A percentile compares a stretch with the other conserved stretches of the same genome.
Evolutionary conservation across 371 early-diverging fungal species (phyloP).

Genomic region (Syncephalastrum monosporum): DNA sequence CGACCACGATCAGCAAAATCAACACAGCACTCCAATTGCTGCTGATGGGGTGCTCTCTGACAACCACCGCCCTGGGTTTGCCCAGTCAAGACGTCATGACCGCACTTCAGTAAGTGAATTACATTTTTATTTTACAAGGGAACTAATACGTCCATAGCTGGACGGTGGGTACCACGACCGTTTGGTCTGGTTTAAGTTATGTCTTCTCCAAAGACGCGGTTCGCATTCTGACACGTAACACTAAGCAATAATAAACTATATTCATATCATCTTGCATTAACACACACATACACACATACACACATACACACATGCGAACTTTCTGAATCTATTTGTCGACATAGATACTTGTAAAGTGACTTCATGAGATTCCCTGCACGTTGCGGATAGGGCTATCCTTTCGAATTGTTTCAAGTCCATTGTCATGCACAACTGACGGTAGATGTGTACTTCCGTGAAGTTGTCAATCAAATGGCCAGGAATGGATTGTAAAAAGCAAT

Average conservation of each 20-base stretch:
- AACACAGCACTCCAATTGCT: constrained; percentile 90
- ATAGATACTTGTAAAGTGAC: no score
- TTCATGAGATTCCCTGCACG: no score
- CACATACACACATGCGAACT: background rate
- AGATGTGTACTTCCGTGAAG: no score
- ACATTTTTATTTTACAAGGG: background rate
- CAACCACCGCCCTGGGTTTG: constrained; percentile 34
- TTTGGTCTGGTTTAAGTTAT: constrained; percentile 80
- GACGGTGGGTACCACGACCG: constrained; percentile 77
- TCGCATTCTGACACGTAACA: constrained; percentile 39
- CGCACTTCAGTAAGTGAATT: constrained; percentile 37
- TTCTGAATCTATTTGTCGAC: no score
- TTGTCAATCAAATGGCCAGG: no score
- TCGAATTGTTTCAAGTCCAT: no score
- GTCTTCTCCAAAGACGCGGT: constrained; percentile 77
- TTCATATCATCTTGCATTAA: background rate
- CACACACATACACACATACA: background rate
- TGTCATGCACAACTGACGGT: no score
- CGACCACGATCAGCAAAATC: constrained; percentile 85
- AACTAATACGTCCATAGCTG: constrained; percentile 38
- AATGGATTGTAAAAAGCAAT: no score
- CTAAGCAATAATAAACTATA: no score
- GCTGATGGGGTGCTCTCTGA: constrained; percentile 77
- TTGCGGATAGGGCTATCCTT: no score
- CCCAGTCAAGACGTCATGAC: constrained; percentile 37